These are phyloP conservation scores for Aspergillus conjunctus DNA, from an alignment of 495 filamentous ascomycete species.

Conservation along the genomic window DNA sequence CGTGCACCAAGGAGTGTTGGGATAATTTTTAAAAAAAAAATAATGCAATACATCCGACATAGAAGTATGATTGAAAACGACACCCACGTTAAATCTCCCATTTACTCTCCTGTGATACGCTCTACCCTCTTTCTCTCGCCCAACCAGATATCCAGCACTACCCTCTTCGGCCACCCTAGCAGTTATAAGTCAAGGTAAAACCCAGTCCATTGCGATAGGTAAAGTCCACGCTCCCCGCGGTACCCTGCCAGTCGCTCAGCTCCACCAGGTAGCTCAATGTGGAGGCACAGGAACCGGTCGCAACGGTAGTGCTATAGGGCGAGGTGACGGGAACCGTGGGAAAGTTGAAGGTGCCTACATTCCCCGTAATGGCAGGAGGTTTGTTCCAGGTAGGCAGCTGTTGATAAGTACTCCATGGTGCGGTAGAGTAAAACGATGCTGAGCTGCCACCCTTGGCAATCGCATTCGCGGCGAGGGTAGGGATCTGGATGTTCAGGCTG, in stretches of 20 bases:
- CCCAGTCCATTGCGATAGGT: constrained; percentile 9
- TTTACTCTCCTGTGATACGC: too few relatives aligned
- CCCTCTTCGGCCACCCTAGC: constrained; percentile 18
- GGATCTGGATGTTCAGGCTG: constrained; percentile 22
- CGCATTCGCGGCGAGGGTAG: constrained; percentile 10
- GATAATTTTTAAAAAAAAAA: too few relatives aligned
- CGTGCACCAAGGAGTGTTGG: too few relatives aligned
- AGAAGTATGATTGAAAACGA: too few relatives aligned
- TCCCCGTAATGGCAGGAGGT: constrained; percentile 9
- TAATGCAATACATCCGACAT: too few relatives aligned
- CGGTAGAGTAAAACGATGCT: constrained; percentile 23
- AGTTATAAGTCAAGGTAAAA: constrained; percentile 27
- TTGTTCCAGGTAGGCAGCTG: constrained; percentile 23
- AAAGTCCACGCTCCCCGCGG: constrained; percentile 21
- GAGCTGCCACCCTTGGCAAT: constrained; percentile 22
- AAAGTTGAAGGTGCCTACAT: constrained; percentile 19
- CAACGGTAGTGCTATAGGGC: constrained; percentile 7
- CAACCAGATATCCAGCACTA: too few relatives aligned
- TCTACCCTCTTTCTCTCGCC: too few relatives aligned
- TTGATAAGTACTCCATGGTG: constrained; percentile 8
- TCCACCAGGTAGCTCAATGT: constrained; percentile 26
- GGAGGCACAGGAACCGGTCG: constrained; percentile 12
- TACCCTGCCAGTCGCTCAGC: constrained; percentile 19
- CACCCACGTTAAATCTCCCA: too few relatives aligned
- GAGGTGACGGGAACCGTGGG: constrained; percentile 4